Base-by-base conservation (phyloP, 2,329 filamentous ascomycete genomes). In the Xylariaceae sp. region DNA sequence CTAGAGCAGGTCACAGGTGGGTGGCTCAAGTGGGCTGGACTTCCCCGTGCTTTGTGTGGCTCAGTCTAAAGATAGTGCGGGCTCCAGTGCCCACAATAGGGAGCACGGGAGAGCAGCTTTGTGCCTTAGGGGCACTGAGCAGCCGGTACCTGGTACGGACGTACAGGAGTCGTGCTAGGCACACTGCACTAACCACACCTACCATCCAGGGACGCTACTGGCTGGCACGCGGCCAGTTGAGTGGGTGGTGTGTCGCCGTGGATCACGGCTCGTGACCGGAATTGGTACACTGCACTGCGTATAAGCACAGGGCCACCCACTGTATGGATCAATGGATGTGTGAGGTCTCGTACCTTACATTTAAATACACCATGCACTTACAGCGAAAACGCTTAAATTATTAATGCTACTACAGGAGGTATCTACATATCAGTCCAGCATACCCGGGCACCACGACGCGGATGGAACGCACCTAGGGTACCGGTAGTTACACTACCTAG, bases 41-140 rank as follows among this genome's bases (percentile, higher is more conserved):
- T 44, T 54, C 57, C 51, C 57, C 54, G 49, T 54, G 55, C 54
- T 57, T 57, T 59, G 50, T 57, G 47, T 57, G 51, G 48, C 49
- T 55, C 40, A 42, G 15, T 42, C 54, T 56, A 54, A 54, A 54
- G 55, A 57, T 52, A 59, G 45, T 41, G 29, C 41, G 26, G 47
- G 30, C 29, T 16, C 47, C 15, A 41, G 19, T 52, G n/a, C 43
- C 47, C 32, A 49, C 43, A 55, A 32, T 44, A 57, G 30, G 47
- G 51, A 54, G 51, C 44, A 57, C 50, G 21, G 47, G 5, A 43
- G 16, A 43, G 41, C 41, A 30, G 43, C 26, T 16, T 37, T 37
- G 18, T 16, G n/a, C n/a, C n/a, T n/a, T n/a, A n/a, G n/a, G n/a
- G 13, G 18, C 19, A 39, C 12, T 10, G 8, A 8, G 26, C 26